Percentiles rank a stretch among this genome's conserved stretches.
Evolutionary conservation across 768 basidiomycete genomes (phyloP).

Genomic region (Termitomyces bulborhizus): DNA sequence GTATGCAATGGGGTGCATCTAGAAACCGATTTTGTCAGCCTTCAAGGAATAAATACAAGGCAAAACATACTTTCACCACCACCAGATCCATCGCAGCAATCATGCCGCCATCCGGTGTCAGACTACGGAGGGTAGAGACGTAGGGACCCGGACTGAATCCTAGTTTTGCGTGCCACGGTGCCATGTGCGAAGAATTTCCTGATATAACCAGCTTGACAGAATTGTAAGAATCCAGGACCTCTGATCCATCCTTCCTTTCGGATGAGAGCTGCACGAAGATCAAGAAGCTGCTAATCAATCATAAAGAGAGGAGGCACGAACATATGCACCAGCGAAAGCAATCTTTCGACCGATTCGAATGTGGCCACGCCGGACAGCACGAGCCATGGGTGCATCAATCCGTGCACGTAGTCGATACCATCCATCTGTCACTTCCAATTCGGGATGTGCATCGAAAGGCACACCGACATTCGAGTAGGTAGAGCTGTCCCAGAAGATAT

Average conservation of each 20-base stretch:
- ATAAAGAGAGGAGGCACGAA: slow-evolving; percentile 29
- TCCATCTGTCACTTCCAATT: slow-evolving; percentile 92
- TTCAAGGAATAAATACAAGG: not conserved
- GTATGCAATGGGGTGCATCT: slow-evolving; percentile 75
- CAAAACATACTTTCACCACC: slow-evolving; percentile 50
- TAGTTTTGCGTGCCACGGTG: slow-evolving; percentile 83
- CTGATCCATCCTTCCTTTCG: slow-evolving; percentile 69
- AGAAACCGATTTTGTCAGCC: not conserved
- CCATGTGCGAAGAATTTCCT: slow-evolving; percentile 84
- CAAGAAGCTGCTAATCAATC: not conserved
- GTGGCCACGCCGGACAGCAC: slow-evolving; percentile 60
- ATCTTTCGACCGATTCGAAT: slow-evolving; percentile 82
- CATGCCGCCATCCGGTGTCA: slow-evolving; percentile 77
- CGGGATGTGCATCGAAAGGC: slow-evolving; percentile 36
- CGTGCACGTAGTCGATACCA: slow-evolving; percentile 87
- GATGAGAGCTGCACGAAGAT: slow-evolving; percentile 47
- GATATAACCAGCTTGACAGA: slow-evolving; percentile 59
- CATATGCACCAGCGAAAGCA: slow-evolving; percentile 71
- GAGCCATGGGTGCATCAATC: slow-evolving; percentile 65
- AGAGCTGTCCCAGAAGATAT: slow-evolving; percentile 49
- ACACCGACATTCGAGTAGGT: slow-evolving; percentile 30
- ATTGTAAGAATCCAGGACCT: slow-evolving; percentile 76
- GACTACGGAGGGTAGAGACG: slow-evolving; percentile 70
- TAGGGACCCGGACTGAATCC: slow-evolving; percentile 67
- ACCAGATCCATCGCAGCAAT: slow-evolving; percentile 71